phyloP scores from a whole-genome alignment of 169 alveolate species.

The Theileria orientalis region DNA sequence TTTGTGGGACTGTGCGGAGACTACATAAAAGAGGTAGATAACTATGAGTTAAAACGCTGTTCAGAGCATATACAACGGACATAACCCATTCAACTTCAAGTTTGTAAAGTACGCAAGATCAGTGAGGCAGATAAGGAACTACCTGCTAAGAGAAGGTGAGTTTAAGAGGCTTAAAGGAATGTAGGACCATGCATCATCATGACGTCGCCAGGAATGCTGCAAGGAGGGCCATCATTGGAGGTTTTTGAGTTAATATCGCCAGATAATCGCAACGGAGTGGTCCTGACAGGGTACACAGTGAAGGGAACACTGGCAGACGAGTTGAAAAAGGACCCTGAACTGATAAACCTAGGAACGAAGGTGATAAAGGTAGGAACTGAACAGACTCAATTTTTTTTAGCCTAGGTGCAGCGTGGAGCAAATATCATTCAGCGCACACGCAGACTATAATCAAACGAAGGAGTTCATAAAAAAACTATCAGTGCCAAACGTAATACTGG shows the following conservation, averaged over 20 bases:
- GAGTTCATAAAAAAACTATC: conserved; percentile 87
- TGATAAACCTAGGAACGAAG: conserved; percentile 80
- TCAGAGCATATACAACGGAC: conserved; percentile 72
- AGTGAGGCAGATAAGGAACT: conserved; percentile 60
- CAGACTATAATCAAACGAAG: conserved; percentile 93
- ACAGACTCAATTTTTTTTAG: conserved; percentile 64
- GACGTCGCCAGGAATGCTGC: conserved; percentile 99
- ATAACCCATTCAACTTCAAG: conserved; percentile 91
- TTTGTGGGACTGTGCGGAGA: conserved; percentile 95
- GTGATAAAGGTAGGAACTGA: conserved; percentile 44
- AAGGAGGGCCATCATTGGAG: conserved; percentile 94
- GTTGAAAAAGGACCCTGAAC: conserved; percentile 89
- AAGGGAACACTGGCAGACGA: conserved; percentile 96
- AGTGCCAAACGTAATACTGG: conserved; percentile 93
- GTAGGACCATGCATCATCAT: conserved; percentile 92
- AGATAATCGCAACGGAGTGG: conserved; percentile 90
- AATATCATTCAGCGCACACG: conserved; percentile 93
- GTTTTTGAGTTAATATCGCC: conserved; percentile 94
- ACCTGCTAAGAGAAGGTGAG: conserved; percentile 62
- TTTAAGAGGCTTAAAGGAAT: not conserved
- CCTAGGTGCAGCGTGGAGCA: conserved; percentile 90
- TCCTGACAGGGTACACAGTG: conserved; percentile 96
- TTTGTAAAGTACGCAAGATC: conserved; percentile 83
- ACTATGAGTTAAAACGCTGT: not conserved
- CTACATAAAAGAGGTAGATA: conserved; percentile 77